phyloP scores from a whole-genome alignment of 805 yeast species.

The Millerago galiae region DNA sequence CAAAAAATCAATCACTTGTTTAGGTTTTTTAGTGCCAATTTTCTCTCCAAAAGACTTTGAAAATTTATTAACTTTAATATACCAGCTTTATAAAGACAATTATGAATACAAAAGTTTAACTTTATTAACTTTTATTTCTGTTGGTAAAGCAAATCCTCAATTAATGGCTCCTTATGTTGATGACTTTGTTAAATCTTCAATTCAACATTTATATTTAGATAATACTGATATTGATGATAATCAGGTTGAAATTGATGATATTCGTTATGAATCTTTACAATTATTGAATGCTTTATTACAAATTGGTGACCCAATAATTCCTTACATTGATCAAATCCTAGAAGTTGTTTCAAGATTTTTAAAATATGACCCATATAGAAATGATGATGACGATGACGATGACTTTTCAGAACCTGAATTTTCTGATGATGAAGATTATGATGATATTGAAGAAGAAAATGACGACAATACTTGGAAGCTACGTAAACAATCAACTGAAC shows the following conservation, averaged over 20 bases:
- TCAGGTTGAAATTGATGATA: conserved; percentile 36
- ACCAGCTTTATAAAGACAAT: conserved; percentile 12
- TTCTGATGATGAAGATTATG: conserved; percentile 34
- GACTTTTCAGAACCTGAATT: conserved; percentile 41
- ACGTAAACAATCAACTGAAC: conserved; percentile 43
- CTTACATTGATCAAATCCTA: conserved; percentile 24
- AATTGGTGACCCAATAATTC: conserved; percentile 29
- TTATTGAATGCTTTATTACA: conserved; percentile 36
- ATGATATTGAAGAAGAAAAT: conserved; percentile 31
- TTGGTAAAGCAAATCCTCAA: conserved; percentile 25
- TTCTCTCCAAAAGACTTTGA: conserved; percentile 23
- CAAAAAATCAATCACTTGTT: conserved; percentile 43
- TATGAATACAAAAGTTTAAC: conserved; percentile 19
- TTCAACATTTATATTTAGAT: conserved; percentile 22
- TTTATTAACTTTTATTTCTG: conserved; percentile 17
- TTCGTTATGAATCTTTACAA: conserved; percentile 43
- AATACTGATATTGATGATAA: conserved; percentile 32
- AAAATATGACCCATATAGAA: conserved; percentile 41
- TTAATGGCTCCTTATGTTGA: conserved; percentile 18
- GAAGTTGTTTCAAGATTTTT: conserved; percentile 27
- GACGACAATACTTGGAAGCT: conserved; percentile 60
- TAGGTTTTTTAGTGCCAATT: conserved; percentile 35
- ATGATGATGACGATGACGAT: conserved; percentile 29
- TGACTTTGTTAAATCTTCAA: conserved; percentile 18
- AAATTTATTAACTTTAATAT: conserved; percentile 14